These are phyloP conservation scores for Aspergillus pseudoterreus DNA, from an alignment of 2,329 filamentous ascomycete genomes.

Conservation along the genomic window DNA sequence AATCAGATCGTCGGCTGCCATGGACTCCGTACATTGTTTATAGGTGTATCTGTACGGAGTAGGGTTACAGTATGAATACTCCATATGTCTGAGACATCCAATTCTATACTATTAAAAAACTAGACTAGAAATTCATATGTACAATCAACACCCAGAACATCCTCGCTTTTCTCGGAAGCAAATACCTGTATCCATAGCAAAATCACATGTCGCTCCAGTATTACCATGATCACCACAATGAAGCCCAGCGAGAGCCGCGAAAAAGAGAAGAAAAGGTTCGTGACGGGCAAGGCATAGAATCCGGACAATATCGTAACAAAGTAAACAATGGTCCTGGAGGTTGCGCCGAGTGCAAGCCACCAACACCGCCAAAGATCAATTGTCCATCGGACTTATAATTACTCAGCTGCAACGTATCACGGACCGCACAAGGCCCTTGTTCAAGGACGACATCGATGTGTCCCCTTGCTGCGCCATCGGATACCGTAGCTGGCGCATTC, in stretches of 20 bases:
- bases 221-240: slow-evolving; percentile 20
- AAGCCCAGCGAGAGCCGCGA: slow-evolving; percentile 2
- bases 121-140: slow-evolving; percentile 2
- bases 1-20: background rate
- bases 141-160: slow-evolving; percentile 8
- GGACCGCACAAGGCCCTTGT: slow-evolving; percentile 11
- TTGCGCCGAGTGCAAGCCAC: background rate
- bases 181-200: background rate
- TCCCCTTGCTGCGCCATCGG: background rate
- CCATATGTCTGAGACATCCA: background rate
- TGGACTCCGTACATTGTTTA: too few relatives aligned
- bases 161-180: slow-evolving; percentile 1
- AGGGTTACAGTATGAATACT: too few relatives aligned
- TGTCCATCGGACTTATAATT: slow-evolving; percentile 6
- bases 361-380: slow-evolving; percentile 20
- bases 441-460: too few relatives aligned
- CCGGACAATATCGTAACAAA: background rate
- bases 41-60: too few relatives aligned
- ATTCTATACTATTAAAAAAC: background rate
- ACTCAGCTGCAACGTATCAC: slow-evolving; percentile 24
- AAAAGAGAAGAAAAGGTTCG: background rate
- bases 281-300: background rate
- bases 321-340: background rate
- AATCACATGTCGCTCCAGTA: slow-evolving; percentile 8
- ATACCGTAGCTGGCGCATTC: background rate